Base-by-base conservation (phyloP, 139 green algal genomes). In the Coccomyxa sp. region DNA sequence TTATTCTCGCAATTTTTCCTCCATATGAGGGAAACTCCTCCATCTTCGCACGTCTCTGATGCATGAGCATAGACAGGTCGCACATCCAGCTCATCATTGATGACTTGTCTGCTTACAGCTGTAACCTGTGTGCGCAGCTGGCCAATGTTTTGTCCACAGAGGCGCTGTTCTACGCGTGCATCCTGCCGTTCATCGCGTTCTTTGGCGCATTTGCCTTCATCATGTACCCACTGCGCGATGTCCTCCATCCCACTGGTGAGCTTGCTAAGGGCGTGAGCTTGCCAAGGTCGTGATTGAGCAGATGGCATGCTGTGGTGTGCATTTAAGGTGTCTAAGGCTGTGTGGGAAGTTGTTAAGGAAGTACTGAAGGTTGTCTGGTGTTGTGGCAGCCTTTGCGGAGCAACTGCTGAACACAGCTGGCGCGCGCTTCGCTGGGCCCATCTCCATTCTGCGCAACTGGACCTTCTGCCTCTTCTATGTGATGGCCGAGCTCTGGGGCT, bases 391-490 rank as follows among this genome's bases (percentile, higher is more conserved):
- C 38, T 82, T 84, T 23, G 67, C 45, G 38, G 67, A 95, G 84
- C 82, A 94, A 16, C 90, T 98, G 84, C 93, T 99, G 79, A 88
- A 89, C 51, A 86, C 82, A 9, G 76, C 85, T 31, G 96, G 96
- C 25, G 87, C 86, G 31, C 91, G 96, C 67, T 98, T 97, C 32
- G 92, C 95, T 57, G 97, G 94, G 80, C 97, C 97, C 79, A 98
- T 99, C 86, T 94, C 97, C 88, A 99, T 99, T 85, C 85, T 99
- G 74, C 94, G 97, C 86, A 99, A 99, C 91, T 99, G 97, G 96
- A 97, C 94, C 66, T 99, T 96, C 92, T 98, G 95, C 90, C 90
- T 99, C n/a, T 99, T 99, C 89, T 99, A 99, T 87, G 97, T 99
- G 66, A 98, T 99, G 96, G 95, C 97, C 30, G 97, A 99, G 95